Evolutionary conservation across 495 filamentous ascomycete genomes (phyloP).

Genomic region (Haplographium delicatum): DNA sequence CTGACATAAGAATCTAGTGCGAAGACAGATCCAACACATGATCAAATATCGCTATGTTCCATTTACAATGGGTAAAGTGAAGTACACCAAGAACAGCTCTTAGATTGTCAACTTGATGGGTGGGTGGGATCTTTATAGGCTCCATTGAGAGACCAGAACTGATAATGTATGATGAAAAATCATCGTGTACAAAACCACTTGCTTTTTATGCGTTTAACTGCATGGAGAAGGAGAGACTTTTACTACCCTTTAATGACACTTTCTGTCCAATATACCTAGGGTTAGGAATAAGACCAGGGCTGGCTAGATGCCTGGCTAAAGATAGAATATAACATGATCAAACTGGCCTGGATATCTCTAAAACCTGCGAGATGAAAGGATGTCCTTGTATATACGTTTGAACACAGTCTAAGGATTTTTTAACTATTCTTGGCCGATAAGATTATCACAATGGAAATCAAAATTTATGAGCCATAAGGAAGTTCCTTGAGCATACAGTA

Average conservation of each 20-base stretch:
- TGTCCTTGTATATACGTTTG: too few relatives aligned
- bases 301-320: conserved; percentile 7
- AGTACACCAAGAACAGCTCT: conserved; percentile 58
- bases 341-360: too few relatives aligned
- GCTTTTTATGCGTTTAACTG: conserved; percentile 2
- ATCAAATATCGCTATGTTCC: conserved; percentile 99
- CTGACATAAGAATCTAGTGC: conserved; percentile 53
- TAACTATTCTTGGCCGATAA: too few relatives aligned
- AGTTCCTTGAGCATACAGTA: too few relatives aligned
- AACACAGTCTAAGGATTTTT: too few relatives aligned
- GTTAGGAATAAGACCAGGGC: conserved; percentile 14
- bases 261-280: conserved; percentile 17
- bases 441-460: too few relatives aligned
- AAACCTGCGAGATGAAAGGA: too few relatives aligned
- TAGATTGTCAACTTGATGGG: too few relatives aligned
- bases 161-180: background rate
- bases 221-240: conserved; percentile 8
- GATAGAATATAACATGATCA: conserved; percentile 7
- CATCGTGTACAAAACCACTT: conserved; percentile 14
- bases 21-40: conserved; percentile 99
- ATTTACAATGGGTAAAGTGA: conserved; percentile 87
- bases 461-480: too few relatives aligned
- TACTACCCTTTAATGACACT: conserved; percentile 21
- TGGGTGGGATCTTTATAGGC: too few relatives aligned
- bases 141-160: too few relatives aligned